Percentiles rank a stretch among this genome's conserved stretches.
These are phyloP conservation scores for Monilinia laxa DNA, from an alignment of 2,329 filamentous ascomycete species.

Conservation along the genomic window DNA sequence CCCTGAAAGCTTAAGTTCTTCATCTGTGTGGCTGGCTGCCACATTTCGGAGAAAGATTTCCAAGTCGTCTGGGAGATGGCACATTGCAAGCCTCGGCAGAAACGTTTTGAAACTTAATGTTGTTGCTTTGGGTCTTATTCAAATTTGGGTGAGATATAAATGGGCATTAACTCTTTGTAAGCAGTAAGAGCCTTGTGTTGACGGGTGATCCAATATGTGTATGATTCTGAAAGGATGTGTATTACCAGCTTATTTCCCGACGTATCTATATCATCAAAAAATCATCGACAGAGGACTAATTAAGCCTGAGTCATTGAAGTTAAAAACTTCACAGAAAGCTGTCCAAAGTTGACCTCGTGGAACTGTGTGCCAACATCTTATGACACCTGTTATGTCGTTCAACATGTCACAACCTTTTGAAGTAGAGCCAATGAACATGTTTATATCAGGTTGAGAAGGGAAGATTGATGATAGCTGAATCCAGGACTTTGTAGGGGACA, in stretches of 20 bases:
- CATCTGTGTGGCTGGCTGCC: slow-evolving; percentile 7
- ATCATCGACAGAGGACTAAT: not conserved
- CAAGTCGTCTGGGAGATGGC: not conserved
- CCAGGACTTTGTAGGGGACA: not conserved
- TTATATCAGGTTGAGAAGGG: not conserved
- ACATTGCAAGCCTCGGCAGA: not conserved
- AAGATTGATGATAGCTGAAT: not conserved
- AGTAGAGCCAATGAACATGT: not conserved
- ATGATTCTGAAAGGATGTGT: not conserved
- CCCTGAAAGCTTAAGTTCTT: slow-evolving; percentile 14
- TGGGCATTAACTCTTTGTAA: not conserved
- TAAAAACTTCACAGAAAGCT: not conserved
- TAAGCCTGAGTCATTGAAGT: slow-evolving; percentile 9
- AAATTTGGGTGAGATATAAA: not conserved
- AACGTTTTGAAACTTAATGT: not conserved
- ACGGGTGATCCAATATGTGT: not conserved
- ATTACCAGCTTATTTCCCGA: slow-evolving; percentile 1
- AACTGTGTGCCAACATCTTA: not conserved
- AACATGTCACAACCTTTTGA: slow-evolving; percentile 4
- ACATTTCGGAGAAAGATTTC: not conserved
- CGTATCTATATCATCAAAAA: not conserved
- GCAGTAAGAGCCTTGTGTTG: not conserved
- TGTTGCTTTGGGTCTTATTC: not conserved
- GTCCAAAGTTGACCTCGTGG: not conserved
- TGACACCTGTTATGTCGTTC: not conserved